These are phyloP conservation scores for Schwanniomyces vanrijiae DNA, from an alignment of 805 yeast species.

Conservation along the genomic window DNA sequence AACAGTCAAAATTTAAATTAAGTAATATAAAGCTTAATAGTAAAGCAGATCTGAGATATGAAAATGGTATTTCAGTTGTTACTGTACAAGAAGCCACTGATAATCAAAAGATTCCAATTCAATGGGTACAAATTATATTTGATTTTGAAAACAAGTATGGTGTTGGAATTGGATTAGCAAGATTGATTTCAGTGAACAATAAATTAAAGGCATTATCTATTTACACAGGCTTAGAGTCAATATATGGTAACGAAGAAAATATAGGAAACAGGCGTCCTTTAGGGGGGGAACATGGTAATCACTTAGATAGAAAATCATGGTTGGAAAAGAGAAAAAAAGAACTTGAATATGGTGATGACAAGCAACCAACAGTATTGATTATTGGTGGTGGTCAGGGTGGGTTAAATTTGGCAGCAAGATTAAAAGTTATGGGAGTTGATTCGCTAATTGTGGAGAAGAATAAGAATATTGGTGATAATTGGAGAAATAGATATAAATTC, in stretches of 20 bases:
- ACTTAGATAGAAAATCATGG: constrained; percentile 38
- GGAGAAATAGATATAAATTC: constrained; percentile 47
- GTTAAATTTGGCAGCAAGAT: constrained; percentile 40
- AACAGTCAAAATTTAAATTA: constrained; percentile 17
- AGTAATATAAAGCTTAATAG: constrained; percentile 26
- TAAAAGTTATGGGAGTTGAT: constrained; percentile 41
- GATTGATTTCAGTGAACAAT: constrained; percentile 22
- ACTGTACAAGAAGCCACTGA: constrained; percentile 25
- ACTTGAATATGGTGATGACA: constrained; percentile 25
- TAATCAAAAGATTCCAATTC: constrained; percentile 24
- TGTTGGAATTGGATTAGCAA: constrained; percentile 29
- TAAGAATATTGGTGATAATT: constrained; percentile 43
- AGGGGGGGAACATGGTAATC: constrained; percentile 42
- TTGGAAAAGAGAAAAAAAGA: constrained; percentile 30
- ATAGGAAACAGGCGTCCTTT: constrained; percentile 29
- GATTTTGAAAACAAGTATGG: constrained; percentile 31
- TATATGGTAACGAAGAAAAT: constrained; percentile 29
- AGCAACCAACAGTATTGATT: constrained; percentile 42
- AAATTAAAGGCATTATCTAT: constrained; percentile 30
- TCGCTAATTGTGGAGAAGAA: constrained; percentile 39
- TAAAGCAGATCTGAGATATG: constrained; percentile 24
- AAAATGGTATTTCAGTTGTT: constrained; percentile 25
- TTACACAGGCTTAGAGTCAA: constrained; percentile 34
- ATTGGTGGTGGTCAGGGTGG: constrained; percentile 53
- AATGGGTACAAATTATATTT: constrained; percentile 34